Conservation (phyloP, 441 rosid species). For the Arabidopsis hybrid region DNA sequence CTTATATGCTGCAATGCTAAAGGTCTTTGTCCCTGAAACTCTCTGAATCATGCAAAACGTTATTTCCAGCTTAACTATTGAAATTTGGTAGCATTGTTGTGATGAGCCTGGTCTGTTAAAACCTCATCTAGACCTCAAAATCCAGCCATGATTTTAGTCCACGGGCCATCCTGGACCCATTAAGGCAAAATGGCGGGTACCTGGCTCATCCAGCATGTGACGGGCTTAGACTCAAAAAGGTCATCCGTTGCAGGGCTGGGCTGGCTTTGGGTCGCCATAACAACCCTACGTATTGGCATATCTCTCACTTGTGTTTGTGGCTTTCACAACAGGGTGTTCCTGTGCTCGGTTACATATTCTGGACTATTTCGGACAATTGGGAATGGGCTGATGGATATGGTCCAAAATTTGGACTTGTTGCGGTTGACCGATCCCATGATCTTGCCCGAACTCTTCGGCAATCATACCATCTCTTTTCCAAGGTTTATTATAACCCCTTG, state of each 20-base stretch:
- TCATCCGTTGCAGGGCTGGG: neutral
- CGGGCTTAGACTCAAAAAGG: too few relatives aligned
- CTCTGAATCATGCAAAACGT: slow-evolving; percentile 28
- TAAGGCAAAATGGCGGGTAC: neutral
- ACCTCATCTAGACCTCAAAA: slow-evolving; percentile 6
- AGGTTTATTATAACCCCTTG: slow-evolving; percentile 51
- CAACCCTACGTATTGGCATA: slow-evolving; percentile 26
- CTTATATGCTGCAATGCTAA: slow-evolving; percentile 80
- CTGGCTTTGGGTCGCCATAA: slow-evolving; percentile 1
- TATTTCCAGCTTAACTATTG: neutral
- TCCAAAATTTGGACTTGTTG: slow-evolving; percentile 97
- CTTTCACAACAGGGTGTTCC: slow-evolving; percentile 71
- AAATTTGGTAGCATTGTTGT: slow-evolving; percentile 22
- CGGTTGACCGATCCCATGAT: slow-evolving; percentile 79
- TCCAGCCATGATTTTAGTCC: neutral
- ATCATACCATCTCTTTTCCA: slow-evolving; percentile 85
- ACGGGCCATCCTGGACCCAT: neutral
- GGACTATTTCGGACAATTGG: slow-evolving; percentile 99
- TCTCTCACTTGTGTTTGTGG: slow-evolving; percentile 39
- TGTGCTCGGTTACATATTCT: slow-evolving; percentile 85
- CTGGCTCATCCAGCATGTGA: too few relatives aligned
- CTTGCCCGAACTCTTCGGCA: slow-evolving; percentile 82
- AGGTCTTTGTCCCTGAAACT: slow-evolving; percentile 53
- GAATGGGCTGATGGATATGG: slow-evolving; percentile 99
- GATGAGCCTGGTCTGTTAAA: slow-evolving; percentile 10